Evolutionary conservation across 345 rosid genomes (phyloP).

Genomic region (Pugionium cornutum): DNA sequence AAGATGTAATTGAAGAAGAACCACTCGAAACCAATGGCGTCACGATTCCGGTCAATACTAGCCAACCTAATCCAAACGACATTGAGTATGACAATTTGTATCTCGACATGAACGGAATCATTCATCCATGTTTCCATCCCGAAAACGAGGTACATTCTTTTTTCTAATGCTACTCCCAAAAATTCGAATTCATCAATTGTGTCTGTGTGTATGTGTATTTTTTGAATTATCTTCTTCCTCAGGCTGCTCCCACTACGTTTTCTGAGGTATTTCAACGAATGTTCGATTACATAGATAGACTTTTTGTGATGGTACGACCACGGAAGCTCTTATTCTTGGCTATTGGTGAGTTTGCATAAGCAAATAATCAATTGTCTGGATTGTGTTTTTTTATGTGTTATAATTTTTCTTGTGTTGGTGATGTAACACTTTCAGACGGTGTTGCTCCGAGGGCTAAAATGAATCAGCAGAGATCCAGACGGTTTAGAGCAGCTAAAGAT

Average conservation of each 20-base stretch:
- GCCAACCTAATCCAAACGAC: slow-evolving; percentile 77
- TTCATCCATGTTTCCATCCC: slow-evolving; percentile 98
- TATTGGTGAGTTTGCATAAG: slow-evolving; percentile 56
- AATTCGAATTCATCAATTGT: not conserved
- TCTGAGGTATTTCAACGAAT: slow-evolving; percentile 79
- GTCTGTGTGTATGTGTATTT: not conserved
- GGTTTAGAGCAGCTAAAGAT: slow-evolving; percentile 94
- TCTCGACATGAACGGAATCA: slow-evolving; percentile 99
- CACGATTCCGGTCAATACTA: slow-evolving; percentile 75
- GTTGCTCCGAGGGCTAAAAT: slow-evolving; percentile 98
- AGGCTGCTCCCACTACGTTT: slow-evolving; percentile 77
- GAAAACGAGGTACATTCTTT: slow-evolving; percentile 64
- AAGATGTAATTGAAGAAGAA: slow-evolving; percentile 86
- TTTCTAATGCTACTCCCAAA: not conserved
- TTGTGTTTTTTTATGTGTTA: not conserved
- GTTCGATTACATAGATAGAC: slow-evolving; percentile 88
- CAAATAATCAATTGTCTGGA: not conserved
- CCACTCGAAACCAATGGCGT: slow-evolving; percentile 63
- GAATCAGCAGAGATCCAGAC: slow-evolving; percentile 94
- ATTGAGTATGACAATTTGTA: slow-evolving; percentile 84
- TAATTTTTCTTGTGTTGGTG: not conserved
- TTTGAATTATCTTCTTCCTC: slow-evolving; percentile 29
- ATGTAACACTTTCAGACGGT: slow-evolving; percentile 55
- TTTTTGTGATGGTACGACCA: slow-evolving; percentile 93
- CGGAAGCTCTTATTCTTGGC: slow-evolving; percentile 86